Conservation (phyloP, 352 stramenopile genomes). For the Phytopythium mirpurense region DNA sequence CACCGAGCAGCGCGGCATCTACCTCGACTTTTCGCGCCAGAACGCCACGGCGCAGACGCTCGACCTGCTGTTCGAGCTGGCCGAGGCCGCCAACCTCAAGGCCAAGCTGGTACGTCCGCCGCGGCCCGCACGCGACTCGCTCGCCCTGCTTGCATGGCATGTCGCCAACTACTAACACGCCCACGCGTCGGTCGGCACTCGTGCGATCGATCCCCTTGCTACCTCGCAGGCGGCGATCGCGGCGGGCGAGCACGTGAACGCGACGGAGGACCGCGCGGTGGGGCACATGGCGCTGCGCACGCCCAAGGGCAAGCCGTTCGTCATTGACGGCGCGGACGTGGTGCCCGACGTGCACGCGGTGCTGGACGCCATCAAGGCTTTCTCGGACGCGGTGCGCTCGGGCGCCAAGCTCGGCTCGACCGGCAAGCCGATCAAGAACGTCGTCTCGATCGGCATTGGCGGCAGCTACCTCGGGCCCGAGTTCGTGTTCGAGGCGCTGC, state of each 20-base stretch:
- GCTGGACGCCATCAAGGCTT: constrained; percentile 92
- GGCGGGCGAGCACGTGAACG: constrained; percentile 93
- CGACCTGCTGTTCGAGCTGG: constrained; percentile 92
- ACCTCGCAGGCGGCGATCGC: constrained; percentile 88
- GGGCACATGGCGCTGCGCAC: constrained; percentile 96
- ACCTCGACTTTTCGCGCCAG: constrained; percentile 94
- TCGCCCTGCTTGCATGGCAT: too few relatives aligned
- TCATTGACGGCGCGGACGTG: constrained; percentile 95
- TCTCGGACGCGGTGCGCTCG: constrained; percentile 88
- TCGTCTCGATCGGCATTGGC: constrained; percentile 97
- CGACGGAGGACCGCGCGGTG: constrained; percentile 94
- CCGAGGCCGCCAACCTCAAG: constrained; percentile 81
- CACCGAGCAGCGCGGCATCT: constrained; percentile 90
- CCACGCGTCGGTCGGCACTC: too few relatives aligned
- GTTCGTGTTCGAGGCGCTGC: constrained; percentile 95
- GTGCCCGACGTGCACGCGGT: constrained; percentile 95
- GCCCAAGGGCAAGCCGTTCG: constrained; percentile 67
- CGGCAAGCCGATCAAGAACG: constrained; percentile 92
- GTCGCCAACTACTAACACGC: too few relatives aligned
- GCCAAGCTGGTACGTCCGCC: constrained; percentile 43
- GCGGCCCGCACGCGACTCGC: too few relatives aligned
- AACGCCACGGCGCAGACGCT: constrained; percentile 85
- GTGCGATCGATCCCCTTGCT: too few relatives aligned
- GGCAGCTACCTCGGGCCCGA: constrained; percentile 95
- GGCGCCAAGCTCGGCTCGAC: constrained; percentile 89